Base-by-base conservation (phyloP, 768 basidiomycete species). In the Daedaleopsis sinensis region DNA sequence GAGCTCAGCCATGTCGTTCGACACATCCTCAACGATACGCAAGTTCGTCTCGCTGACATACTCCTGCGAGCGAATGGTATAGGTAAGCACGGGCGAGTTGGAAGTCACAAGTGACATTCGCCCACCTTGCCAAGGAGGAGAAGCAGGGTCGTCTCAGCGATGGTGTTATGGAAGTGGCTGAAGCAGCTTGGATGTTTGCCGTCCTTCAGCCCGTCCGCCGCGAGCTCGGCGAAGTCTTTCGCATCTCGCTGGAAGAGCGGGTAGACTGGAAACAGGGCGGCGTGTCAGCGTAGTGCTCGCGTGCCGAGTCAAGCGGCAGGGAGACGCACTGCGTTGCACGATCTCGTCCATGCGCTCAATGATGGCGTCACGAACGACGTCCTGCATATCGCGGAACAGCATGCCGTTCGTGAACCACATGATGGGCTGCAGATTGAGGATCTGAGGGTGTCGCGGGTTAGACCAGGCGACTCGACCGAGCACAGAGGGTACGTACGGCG, bases 131-230 rank as follows among this genome's bases (percentile, higher is more conserved):
- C 75, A 19, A 76, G 66, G 11, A 71, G 69, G 15, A 74, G 61
- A 11, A 69, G 62, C 16, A 73, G 59, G 67, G 74, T 76, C 5
- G 71, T 71, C 49, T 76, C 71, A 8, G 73, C 70, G 32, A 75
- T 73, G 24, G 67, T 72, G 18, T 63, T 58, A 48, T 71, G 70
- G 7, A 70, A 65, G 46, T 74, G 67, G n/a, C 65, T 63, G 47
- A 74, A 72, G 65, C 72, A 67, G 58, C 71, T 69, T 10, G 62
- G 65, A 18, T 57, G 59, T 11, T 39, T 21, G 58, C 67, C 46
- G 50, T 42, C 32, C 55, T 56, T 36, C 24, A 44, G 38, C 16
- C 55, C 59, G 21, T 59, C 47, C 15, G 62, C 42, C 43, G 63
- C 62, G 15, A 59, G 52, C 6, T 62, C 35, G 5, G 67, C 57